Conservation (phyloP, 768 basidiomycete species). For the Cystobasidium onofrii region DNA sequence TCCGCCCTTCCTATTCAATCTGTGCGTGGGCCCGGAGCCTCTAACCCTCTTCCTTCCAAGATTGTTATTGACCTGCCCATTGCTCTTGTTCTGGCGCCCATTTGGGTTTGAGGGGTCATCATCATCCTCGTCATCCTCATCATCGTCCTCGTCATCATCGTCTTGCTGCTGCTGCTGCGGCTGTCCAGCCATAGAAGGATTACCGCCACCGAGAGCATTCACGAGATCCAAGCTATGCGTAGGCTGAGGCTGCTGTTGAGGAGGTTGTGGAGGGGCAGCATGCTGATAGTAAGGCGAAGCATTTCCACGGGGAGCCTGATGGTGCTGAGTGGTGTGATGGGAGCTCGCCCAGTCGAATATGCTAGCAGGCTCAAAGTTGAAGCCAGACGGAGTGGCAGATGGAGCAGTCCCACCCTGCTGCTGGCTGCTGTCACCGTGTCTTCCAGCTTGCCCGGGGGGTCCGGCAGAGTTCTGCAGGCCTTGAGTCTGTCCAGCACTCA, state of each 20-base stretch:
- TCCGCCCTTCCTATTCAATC: slow-evolving; percentile 17
- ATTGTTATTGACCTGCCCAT: neutral
- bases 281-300: neutral
- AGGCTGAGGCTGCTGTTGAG: neutral
- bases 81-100: neutral
- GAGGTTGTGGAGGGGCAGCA: neutral
- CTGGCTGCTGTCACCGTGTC: neutral
- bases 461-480: neutral
- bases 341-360: slow-evolving; percentile 12
- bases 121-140: neutral
- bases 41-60: neutral
- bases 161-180: neutral
- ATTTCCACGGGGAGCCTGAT: neutral
- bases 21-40: neutral
- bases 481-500: neutral
- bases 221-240: neutral
- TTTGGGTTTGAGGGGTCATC: too few species aligned
- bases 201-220: neutral
- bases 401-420: neutral
- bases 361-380: neutral
- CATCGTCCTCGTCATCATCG: neutral
- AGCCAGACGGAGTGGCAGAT: neutral
- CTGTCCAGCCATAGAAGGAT: neutral
- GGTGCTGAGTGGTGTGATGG: neutral
- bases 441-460: neutral